phyloP scores from a whole-genome alignment of 202 grass and related monocot species.

The Cymbopogon flexuosus region DNA sequence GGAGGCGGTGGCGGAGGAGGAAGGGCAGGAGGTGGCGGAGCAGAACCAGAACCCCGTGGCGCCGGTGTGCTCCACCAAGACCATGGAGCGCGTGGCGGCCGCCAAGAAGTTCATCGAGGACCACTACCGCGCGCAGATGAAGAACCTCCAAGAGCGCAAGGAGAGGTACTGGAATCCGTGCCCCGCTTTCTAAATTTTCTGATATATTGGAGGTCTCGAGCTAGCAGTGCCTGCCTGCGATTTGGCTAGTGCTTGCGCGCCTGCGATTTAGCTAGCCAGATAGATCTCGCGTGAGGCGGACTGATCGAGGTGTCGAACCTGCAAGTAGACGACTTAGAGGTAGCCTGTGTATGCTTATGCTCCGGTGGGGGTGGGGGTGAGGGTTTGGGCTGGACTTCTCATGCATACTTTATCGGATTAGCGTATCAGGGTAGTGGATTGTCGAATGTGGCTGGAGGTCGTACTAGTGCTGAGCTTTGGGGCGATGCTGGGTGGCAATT shows the following conservation, averaged over 20 bases:
- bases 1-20: conserved; percentile 33
- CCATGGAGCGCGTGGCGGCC: conserved; percentile 73
- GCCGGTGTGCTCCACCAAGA: conserved; percentile 29
- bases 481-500: neutral
- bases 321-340: neutral
- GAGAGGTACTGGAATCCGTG: conserved; percentile 43
- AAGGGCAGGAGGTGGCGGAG: neutral
- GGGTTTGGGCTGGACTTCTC: neutral
- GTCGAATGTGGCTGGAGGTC: neutral
- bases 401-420: neutral
- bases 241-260: neutral
- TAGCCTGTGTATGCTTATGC: neutral
- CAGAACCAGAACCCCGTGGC: neutral
- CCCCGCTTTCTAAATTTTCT: neutral
- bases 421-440: neutral
- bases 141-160: conserved; percentile 71
- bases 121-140: conserved; percentile 73
- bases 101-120: conserved; percentile 89
- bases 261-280: neutral
- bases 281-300: conserved; percentile 16
- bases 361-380: neutral
- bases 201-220: too few species aligned
- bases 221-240: neutral
- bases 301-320: conserved; percentile 8
- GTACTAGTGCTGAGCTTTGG: neutral